Percentiles rank a stretch among this genome's conserved stretches.
These are phyloP conservation scores for Dioszegia hungarica DNA, from an alignment of 768 basidiomycete genomes.

Conservation along the genomic window DNA sequence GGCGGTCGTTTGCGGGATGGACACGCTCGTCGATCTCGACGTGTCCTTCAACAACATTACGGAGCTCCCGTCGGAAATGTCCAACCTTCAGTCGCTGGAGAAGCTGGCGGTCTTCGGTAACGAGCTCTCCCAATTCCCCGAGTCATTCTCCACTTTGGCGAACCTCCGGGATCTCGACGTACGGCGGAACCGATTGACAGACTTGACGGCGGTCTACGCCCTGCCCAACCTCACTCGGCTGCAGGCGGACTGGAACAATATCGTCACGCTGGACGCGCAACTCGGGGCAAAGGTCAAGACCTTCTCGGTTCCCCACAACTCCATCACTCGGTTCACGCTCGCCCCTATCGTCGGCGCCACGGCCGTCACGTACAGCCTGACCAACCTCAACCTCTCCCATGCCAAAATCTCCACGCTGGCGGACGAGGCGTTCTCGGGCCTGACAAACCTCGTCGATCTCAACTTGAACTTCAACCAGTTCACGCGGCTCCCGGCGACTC, in stretches of 20 bases:
- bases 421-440: slow-evolving; percentile 63
- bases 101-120: slow-evolving; percentile 81
- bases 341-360: slow-evolving; percentile 53
- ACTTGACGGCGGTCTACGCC: slow-evolving; percentile 64
- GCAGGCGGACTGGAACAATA: slow-evolving; percentile 73
- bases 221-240: slow-evolving; percentile 67
- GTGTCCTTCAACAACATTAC: slow-evolving; percentile 89
- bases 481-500: slow-evolving; percentile 71
- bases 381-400: slow-evolving; percentile 75
- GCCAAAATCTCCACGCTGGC: slow-evolving; percentile 82
- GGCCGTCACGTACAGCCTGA: slow-evolving; percentile 60
- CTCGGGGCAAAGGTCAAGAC: slow-evolving; percentile 62
- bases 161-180: slow-evolving; percentile 73
- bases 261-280: slow-evolving; percentile 73
- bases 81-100: slow-evolving; percentile 63
- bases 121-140: slow-evolving; percentile 66
- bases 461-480: slow-evolving; percentile 83
- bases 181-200: slow-evolving; percentile 73
- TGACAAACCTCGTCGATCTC: slow-evolving; percentile 66
- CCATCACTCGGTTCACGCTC: slow-evolving; percentile 56
- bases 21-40: slow-evolving; percentile 75
- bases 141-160: slow-evolving; percentile 57
- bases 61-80: slow-evolving; percentile 74
- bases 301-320: slow-evolving; percentile 79
- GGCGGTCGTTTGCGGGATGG: slow-evolving; percentile 65